Percentiles rank a stretch among this genome's conserved stretches.
Conservation (phyloP, 169 alveolate species). For the Babesia ovata region DNA sequence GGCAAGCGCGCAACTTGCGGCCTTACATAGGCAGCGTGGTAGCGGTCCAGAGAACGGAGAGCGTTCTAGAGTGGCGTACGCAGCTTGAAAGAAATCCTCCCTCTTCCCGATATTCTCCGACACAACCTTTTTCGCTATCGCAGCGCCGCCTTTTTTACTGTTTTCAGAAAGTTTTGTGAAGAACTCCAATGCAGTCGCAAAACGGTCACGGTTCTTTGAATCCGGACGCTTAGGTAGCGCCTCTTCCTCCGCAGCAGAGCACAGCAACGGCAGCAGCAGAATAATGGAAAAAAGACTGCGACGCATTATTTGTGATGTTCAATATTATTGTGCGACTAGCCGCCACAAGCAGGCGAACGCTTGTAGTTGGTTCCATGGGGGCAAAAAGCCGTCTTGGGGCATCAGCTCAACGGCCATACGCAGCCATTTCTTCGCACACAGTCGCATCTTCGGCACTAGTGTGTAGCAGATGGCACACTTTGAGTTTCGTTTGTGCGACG, state of each 20-base stretch:
- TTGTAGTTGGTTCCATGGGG: constrained; percentile 11
- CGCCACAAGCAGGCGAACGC: not conserved
- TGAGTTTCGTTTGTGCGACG: constrained; percentile 14
- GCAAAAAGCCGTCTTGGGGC: not conserved
- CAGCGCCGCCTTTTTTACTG: constrained; percentile 45
- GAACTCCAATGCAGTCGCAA: not conserved
- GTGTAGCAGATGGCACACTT: constrained; percentile 9
- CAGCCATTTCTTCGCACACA: constrained; percentile 23
- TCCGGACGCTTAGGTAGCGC: constrained; percentile 7
- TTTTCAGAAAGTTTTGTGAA: not conserved
- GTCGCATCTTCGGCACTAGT: constrained; percentile 3
- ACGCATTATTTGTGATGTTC: constrained; percentile 22
- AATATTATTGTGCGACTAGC: not conserved
- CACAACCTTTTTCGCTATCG: constrained; percentile 27
- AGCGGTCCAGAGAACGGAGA: constrained; percentile 38
- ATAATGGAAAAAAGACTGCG: not conserved
- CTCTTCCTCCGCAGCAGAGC: constrained; percentile 1
- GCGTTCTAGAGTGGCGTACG: constrained; percentile 36
- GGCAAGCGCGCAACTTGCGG: constrained; percentile 39
- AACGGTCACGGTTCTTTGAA: not conserved
- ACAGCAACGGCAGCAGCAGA: constrained; percentile 5
- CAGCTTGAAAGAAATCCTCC: constrained; percentile 12
- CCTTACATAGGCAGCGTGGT: constrained; percentile 57
- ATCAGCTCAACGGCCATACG: not conserved
- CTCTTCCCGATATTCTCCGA: constrained; percentile 1